These are phyloP conservation scores for Kwoniella sp. DNA, from an alignment of 768 basidiomycete genomes.

Conservation along the genomic window DNA sequence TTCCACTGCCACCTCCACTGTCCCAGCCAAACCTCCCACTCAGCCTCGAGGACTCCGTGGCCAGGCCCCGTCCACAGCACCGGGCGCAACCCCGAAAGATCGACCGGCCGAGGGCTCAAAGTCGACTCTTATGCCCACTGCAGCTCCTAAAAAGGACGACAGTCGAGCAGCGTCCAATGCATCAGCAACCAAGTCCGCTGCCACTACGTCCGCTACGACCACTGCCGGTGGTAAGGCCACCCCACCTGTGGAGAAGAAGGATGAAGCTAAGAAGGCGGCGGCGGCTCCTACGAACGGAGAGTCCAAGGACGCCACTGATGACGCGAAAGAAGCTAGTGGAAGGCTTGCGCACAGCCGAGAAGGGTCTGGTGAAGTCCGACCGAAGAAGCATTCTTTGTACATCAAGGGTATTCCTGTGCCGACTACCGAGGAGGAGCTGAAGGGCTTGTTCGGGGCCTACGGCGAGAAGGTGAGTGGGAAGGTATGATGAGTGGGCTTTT, in stretches of 20 bases:
- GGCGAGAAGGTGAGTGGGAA: constrained; percentile 37
- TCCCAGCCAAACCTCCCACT: constrained; percentile 21
- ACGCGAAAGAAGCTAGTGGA: constrained; percentile 54
- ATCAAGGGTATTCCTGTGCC: constrained; percentile 43
- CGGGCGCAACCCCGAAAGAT: constrained; percentile 5
- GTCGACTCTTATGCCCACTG: constrained; percentile 4
- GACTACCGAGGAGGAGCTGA: constrained; percentile 43
- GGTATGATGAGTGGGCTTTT: background rate
- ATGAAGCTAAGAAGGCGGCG: constrained; percentile 17
- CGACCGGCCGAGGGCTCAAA: constrained; percentile 10
- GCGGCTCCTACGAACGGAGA: constrained; percentile 58
- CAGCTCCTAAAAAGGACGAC: background rate
- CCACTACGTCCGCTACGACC: background rate
- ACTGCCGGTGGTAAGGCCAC: constrained; percentile 10
- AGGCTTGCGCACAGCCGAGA: constrained; percentile 19
- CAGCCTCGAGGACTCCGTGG: constrained; percentile 16
- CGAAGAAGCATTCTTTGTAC: constrained; percentile 46
- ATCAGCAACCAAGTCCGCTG: constrained; percentile 12
- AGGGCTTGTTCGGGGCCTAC: constrained; percentile 28
- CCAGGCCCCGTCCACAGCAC: background rate
- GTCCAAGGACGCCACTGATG: constrained; percentile 54
- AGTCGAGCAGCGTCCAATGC: background rate
- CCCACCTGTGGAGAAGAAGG: constrained; percentile 4
- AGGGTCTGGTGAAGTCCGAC: constrained; percentile 9
- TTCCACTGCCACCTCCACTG: background rate